phyloP scores from a whole-genome alignment of 768 basidiomycete species.

The Coprinopsis marcescibilis region DNA sequence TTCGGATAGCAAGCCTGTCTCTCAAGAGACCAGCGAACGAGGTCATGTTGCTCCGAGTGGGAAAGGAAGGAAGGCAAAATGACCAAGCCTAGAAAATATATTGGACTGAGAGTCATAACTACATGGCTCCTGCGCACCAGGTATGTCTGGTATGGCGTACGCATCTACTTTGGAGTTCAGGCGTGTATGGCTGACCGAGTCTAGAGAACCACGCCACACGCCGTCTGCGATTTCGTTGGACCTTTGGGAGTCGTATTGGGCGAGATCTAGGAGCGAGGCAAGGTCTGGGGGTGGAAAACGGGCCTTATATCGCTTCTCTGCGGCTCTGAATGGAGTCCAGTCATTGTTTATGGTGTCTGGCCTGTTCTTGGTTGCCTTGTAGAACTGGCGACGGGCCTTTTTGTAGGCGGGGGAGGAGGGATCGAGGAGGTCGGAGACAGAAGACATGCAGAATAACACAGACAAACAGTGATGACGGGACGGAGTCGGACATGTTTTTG shows the following conservation, averaged over 20 bases:
- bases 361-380: conserved; percentile 57
- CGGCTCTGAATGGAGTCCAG: conserved; percentile 72
- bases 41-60: conserved; percentile 52
- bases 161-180: conserved; percentile 31
- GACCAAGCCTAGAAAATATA: conserved; percentile 73
- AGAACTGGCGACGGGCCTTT: conserved; percentile 49
- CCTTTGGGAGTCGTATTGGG: conserved; percentile 35
- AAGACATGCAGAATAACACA: conserved; percentile 21
- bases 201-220: conserved; percentile 41
- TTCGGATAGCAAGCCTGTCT: conserved; percentile 78
- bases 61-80: conserved; percentile 73
- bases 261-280: conserved; percentile 61
- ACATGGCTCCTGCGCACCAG: conserved; percentile 38
- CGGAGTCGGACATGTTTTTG: not conserved
- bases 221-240: conserved; percentile 37
- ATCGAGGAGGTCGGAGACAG: conserved; percentile 32
- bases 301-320: conserved; percentile 78
- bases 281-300: conserved; percentile 76
- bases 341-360: conserved; percentile 35
- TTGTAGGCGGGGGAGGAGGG: conserved; percentile 50
- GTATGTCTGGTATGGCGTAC: conserved; percentile 47
- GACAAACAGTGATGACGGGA: conserved; percentile 23
- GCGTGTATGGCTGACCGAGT: conserved; percentile 28
- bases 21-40: conserved; percentile 68
- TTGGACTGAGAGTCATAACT: not conserved